Percentiles rank a stretch among this genome's conserved stretches.
Conservation (phyloP, 164 flowering plant genomes). For the Aristolochia californica region DNA sequence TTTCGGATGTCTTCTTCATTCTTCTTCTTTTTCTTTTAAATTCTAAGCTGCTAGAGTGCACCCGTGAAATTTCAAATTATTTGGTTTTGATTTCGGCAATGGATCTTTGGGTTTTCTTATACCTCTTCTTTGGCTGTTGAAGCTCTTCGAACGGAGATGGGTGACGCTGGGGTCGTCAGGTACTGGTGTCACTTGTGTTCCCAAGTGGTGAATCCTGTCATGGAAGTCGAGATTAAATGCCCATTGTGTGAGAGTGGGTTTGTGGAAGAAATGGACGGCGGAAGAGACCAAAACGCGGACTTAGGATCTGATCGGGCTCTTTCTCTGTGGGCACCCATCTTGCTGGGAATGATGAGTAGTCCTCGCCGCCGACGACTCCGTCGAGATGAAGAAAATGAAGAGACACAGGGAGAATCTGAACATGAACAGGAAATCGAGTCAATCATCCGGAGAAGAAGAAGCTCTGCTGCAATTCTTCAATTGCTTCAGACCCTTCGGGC, state of each 20-base stretch:
- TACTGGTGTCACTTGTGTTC: conserved; percentile 80
- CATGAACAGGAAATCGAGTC: conserved; percentile 35
- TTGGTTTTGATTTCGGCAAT: background rate
- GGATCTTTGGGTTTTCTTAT: background rate
- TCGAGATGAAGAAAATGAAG: conserved; percentile 18
- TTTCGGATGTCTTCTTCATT: too few species aligned
- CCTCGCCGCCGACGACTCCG: conserved; percentile 32
- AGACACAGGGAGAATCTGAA: conserved; percentile 31
- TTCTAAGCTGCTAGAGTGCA: too few species aligned
- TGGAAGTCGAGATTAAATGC: conserved; percentile 67
- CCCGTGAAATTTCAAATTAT: too few species aligned
- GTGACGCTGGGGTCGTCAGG: conserved; percentile 32
- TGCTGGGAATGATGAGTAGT: conserved; percentile 65
- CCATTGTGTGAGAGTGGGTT: conserved; percentile 65
- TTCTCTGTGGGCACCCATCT: conserved; percentile 76
- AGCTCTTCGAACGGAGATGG: background rate
- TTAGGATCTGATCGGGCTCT: conserved; percentile 47
- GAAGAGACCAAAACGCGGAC: conserved; percentile 16
- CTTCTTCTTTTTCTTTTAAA: too few species aligned
- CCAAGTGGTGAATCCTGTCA: conserved; percentile 48
- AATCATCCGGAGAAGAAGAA: conserved; percentile 46
- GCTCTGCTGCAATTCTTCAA: conserved; percentile 42
- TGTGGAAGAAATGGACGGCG: conserved; percentile 52
- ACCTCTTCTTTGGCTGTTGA: background rate
- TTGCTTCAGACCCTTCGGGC: conserved; percentile 29